These are phyloP conservation scores for Trametes cingulata DNA, from an alignment of 768 basidiomycete species.

Conservation along the genomic window DNA sequence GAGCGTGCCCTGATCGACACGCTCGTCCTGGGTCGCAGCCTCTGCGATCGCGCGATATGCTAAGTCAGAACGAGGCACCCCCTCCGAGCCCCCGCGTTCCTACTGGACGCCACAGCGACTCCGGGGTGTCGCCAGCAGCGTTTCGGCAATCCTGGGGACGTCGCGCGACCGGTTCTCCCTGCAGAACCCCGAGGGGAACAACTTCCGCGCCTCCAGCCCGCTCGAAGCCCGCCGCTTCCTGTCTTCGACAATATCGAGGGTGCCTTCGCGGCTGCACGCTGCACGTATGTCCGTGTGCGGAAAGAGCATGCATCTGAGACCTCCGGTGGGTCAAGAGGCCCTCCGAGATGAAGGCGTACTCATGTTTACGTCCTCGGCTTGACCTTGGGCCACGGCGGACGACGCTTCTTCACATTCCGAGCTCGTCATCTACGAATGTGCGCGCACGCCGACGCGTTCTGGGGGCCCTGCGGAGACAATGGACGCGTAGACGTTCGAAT, in stretches of 20 bases:
- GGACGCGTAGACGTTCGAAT: not conserved
- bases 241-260: slow-evolving; percentile 14
- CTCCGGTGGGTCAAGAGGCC: not conserved
- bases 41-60: not conserved
- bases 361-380: slow-evolving; percentile 1
- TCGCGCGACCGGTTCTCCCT: not conserved
- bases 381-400: not conserved
- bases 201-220: not conserved
- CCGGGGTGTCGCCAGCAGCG: not conserved
- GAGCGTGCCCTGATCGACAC: slow-evolving; percentile 11
- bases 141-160: not conserved
- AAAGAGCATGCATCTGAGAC: slow-evolving; percentile 3
- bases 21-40: not conserved
- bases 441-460: not conserved
- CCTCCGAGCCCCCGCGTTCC: not conserved
- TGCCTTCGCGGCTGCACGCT: not conserved
- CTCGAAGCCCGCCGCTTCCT: not conserved
- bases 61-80: not conserved
- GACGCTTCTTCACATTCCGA: not conserved
- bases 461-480: not conserved
- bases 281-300: not conserved
- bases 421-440: not conserved
- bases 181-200: not conserved
- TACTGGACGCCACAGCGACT: not conserved
- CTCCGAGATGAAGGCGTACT: not conserved